phyloP scores from a whole-genome alignment of 2,329 filamentous ascomycete genomes.

The Pseudocercospora pini-densiflorae region DNA sequence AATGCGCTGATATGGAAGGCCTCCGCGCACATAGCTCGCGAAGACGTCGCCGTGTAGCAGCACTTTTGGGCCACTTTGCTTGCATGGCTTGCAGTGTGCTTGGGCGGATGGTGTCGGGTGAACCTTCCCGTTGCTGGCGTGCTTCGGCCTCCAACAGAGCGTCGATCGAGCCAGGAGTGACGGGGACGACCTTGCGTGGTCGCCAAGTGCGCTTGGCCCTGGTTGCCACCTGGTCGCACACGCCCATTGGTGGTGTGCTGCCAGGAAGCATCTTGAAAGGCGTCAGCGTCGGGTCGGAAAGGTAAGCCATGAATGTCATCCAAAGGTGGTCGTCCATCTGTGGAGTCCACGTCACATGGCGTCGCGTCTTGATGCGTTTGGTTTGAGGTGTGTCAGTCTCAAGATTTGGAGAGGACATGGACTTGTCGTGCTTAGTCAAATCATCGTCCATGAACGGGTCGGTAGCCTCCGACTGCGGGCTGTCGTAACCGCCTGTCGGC shows the following conservation, averaged over 20 bases:
- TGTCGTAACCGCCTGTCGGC: conserved; percentile 60
- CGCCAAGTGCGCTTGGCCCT: conserved; percentile 66
- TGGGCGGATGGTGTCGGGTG: conserved; percentile 50
- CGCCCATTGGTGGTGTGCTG: conserved; percentile 65
- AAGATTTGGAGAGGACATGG: conserved; percentile 31
- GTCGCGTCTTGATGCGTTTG: conserved; percentile 51
- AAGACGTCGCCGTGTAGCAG: conserved; percentile 62
- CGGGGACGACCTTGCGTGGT: conserved; percentile 43
- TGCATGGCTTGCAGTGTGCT: conserved; percentile 41
- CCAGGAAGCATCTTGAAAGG: conserved; percentile 70
- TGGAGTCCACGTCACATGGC: conserved; percentile 57
- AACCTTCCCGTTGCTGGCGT: conserved; percentile 39
- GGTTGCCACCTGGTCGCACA: conserved; percentile 66
- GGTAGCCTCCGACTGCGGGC: conserved; percentile 61
- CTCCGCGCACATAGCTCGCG: conserved; percentile 65
- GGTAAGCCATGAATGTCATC: conserved; percentile 68
- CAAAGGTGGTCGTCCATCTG: conserved; percentile 70
- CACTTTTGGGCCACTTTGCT: conserved; percentile 61
- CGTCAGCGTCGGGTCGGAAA: conserved; percentile 69
- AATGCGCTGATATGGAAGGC: conserved; percentile 66
- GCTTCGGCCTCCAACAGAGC: conserved; percentile 27
- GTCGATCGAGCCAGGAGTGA: conserved; percentile 36
- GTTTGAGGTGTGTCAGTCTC: conserved; percentile 33
- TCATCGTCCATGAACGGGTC: conserved; percentile 56
- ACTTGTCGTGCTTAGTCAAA: conserved; percentile 30